Base-by-base conservation (phyloP, 1,284 basidiomycete genomes). In the Pseudozyma thailandica region DNA sequence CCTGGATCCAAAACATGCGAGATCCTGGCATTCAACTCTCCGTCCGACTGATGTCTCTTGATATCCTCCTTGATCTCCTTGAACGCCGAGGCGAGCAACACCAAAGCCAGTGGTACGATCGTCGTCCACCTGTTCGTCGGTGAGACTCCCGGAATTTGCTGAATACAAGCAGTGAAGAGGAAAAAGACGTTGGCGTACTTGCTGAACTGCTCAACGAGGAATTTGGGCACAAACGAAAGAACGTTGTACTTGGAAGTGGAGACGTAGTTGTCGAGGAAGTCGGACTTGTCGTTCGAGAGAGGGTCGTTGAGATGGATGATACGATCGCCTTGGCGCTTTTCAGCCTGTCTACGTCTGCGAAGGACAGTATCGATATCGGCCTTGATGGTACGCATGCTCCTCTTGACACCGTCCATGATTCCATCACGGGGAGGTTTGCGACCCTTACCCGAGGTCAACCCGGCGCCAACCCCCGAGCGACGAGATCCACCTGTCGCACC, bases 101-200 rank as follows among this genome's bases (percentile, higher is more conserved):
- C 96, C 44, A 93, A 87, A 1, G 87, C 89, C 21, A 99, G 88
- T 6, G 96, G 96, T 1, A 87, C 92, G 78, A 99, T 96, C 18
- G 96, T 99, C 1, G 96, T 99, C 84, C 91, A 99, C 52, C 86
- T 86, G 78, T 98, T 95, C 4, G 95, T 98, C 9, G 96, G 96
- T 2, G 95, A 98, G 6, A 99, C 96, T 75, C 89, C 92, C 10
- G 96, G 96, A 72, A 98, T 94, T 85, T 99, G 96, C 83, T 98
- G 95, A 54, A 98, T 98, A 84, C 89, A 92, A 25, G 94, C 94
- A 26, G 95, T 98, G 86, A 98, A 98, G 63, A 99, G 86, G 88
- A 99, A 98, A 87, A 99, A 99, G 64, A 98, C 68, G 84, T 99
- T 98, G 76, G 96, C 96, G 82, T 97, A 98, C 88, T 96, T 95